Evolutionary conservation across 345 rosid species (phyloP).

Genomic region (Corymbia maculata): DNA sequence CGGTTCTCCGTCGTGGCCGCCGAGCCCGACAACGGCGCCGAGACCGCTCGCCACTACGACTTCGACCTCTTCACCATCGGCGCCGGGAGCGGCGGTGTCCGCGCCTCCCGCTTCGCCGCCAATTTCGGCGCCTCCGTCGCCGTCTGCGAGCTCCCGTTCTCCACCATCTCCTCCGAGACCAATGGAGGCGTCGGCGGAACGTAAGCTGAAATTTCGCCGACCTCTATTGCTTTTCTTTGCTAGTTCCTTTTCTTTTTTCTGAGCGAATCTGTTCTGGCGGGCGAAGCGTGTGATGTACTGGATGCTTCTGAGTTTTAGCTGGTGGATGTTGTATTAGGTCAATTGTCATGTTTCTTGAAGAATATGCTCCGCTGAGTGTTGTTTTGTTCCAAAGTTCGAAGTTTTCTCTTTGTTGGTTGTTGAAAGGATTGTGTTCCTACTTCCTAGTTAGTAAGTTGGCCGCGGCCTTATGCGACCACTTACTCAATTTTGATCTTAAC

Average conservation of each 20-base stretch:
- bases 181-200: conserved; percentile 97
- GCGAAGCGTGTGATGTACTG: neutral
- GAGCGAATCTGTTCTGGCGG: neutral
- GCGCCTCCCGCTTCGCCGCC: conserved; percentile 88
- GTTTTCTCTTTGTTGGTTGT: neutral
- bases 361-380: neutral
- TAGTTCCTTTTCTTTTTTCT: neutral
- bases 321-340: neutral
- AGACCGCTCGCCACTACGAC: conserved; percentile 47
- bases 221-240: neutral
- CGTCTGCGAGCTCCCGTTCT: conserved; percentile 90
- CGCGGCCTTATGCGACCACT: neutral
- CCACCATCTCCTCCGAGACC: conserved; percentile 83
- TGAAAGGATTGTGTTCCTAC: neutral
- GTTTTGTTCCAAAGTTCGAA: neutral
- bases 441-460: neutral
- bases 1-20: conserved; percentile 31
- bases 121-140: conserved; percentile 87
- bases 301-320: neutral
- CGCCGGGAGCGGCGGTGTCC: conserved; percentile 96
- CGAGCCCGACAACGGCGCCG: conserved; percentile 48
- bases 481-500: neutral
- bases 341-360: neutral
- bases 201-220: conserved; percentile 26
- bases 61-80: conserved; percentile 95